phyloP scores from a whole-genome alignment of 129 eudicot genomes.

The Gnaphalium uliginosum region DNA sequence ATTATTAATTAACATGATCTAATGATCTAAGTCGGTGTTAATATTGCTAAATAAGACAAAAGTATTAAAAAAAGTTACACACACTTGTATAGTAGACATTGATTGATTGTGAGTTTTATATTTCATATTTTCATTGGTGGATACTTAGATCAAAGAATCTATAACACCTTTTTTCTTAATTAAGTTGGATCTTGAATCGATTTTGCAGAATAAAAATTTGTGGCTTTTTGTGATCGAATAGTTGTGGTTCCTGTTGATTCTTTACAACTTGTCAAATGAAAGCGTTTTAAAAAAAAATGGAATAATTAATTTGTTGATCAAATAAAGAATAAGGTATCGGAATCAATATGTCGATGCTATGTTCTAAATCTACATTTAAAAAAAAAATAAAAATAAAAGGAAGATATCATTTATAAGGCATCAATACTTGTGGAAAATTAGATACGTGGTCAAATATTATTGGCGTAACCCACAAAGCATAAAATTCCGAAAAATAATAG shows the following conservation, averaged over 20 bases:
- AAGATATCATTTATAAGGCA: background rate
- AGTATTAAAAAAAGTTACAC: background rate
- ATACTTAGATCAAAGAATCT: constrained; percentile 26
- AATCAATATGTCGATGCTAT: constrained; percentile 9
- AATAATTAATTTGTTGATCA: constrained; percentile 26
- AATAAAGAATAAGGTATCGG: constrained; percentile 16
- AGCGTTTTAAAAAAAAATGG: constrained; percentile 11
- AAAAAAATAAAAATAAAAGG: background rate
- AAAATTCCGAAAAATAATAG: background rate
- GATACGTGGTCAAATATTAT: constrained; percentile 23
- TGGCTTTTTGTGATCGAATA: constrained; percentile 35
- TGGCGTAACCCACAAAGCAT: background rate
- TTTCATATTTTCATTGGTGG: constrained; percentile 25
- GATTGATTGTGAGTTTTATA: constrained; percentile 29
- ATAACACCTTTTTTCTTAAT: constrained; percentile 20
- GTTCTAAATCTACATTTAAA: constrained; percentile 2
- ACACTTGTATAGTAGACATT: constrained; percentile 22
- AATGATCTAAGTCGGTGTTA: background rate
- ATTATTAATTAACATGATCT: too few relatives aligned
- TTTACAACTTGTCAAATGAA: constrained; percentile 34
- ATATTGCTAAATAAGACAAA: background rate
- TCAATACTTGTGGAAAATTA: background rate
- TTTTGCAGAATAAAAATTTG: constrained; percentile 32
- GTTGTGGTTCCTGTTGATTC: constrained; percentile 21
- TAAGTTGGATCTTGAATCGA: constrained; percentile 42